Percentiles rank a stretch among this genome's conserved stretches.
These are phyloP conservation scores for Euphorbia pulcherrima DNA, from an alignment of 345 rosid species.

Conservation along the genomic window DNA sequence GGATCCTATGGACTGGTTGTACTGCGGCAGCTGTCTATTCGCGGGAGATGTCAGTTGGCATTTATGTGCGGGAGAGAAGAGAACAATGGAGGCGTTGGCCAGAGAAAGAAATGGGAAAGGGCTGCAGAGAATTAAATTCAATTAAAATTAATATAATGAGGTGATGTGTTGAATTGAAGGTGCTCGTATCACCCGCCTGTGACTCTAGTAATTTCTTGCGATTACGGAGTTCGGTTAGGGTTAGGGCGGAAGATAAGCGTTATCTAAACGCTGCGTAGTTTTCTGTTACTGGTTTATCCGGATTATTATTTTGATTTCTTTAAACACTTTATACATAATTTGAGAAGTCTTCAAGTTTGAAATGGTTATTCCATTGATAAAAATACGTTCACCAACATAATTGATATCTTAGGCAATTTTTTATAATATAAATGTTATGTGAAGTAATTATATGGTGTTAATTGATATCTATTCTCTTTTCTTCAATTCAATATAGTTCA, in stretches of 20 bases:
- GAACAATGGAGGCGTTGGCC: conserved; percentile 1
- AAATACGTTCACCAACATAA: too few species aligned
- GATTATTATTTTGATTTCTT: too few species aligned
- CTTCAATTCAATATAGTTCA: too few species aligned
- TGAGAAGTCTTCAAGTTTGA: too few species aligned
- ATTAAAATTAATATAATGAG: background rate
- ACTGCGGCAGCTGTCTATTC: background rate
- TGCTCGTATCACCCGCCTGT: conserved; percentile 3
- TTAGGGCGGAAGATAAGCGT: background rate
- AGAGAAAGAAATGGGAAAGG: background rate
- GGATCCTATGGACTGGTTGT: background rate
- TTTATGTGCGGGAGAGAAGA: conserved; percentile 6
- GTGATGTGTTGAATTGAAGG: conserved; percentile 1
- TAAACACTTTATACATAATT: too few species aligned
- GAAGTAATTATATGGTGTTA: too few species aligned
- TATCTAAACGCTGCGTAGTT: background rate
- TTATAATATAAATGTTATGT: too few species aligned
- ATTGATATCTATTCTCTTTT: too few species aligned
- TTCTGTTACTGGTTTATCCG: too few species aligned
- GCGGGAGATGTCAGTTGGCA: conserved; percentile 8
- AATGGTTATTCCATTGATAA: too few species aligned
- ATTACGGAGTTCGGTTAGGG: background rate
- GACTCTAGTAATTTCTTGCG: background rate
- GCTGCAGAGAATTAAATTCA: background rate
- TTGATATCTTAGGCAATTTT: too few species aligned